These are phyloP conservation scores for Saxispiralis lemnorum DNA, from an alignment of 495 filamentous ascomycete genomes.

Conservation along the genomic window DNA sequence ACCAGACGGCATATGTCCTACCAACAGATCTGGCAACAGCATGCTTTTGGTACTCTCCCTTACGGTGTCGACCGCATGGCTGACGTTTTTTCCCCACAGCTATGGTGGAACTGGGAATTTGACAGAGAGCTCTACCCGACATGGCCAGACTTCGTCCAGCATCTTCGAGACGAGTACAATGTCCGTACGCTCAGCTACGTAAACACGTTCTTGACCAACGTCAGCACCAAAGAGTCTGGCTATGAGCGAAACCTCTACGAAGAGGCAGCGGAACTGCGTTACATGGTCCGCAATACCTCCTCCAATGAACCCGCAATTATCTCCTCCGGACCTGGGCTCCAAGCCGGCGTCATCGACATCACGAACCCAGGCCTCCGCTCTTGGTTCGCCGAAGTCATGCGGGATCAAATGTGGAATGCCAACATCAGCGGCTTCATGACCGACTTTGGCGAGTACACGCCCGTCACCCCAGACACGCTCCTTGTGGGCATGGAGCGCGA, in stretches of 20 bases:
- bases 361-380: neutral
- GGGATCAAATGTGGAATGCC: neutral
- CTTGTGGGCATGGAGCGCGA: neutral
- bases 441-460: constrained; percentile 5
- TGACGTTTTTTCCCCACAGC: neutral
- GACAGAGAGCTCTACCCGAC: neutral
- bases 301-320: constrained; percentile 1
- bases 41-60: too few relatives aligned
- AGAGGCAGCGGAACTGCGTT: neutral
- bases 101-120: constrained; percentile 4
- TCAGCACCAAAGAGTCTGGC: neutral
- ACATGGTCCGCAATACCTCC: constrained; percentile 1
- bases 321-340: constrained; percentile 1
- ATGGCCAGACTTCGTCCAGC: constrained; percentile 1
- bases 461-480: neutral
- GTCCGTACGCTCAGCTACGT: constrained; percentile 1
- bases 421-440: neutral
- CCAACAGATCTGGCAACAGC: too few relatives aligned
- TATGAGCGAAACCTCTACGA: constrained; percentile 2
- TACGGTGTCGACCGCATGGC: too few relatives aligned
- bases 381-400: constrained; percentile 2
- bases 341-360: constrained; percentile 3
- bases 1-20: too few relatives aligned
- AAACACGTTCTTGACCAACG: constrained; percentile 2
- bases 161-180: neutral